Evolutionary conservation across 2,329 filamentous ascomycete genomes (phyloP), one percentile per base, ranked within the genome.

Genomic region (Penicillium sp.): DNA sequence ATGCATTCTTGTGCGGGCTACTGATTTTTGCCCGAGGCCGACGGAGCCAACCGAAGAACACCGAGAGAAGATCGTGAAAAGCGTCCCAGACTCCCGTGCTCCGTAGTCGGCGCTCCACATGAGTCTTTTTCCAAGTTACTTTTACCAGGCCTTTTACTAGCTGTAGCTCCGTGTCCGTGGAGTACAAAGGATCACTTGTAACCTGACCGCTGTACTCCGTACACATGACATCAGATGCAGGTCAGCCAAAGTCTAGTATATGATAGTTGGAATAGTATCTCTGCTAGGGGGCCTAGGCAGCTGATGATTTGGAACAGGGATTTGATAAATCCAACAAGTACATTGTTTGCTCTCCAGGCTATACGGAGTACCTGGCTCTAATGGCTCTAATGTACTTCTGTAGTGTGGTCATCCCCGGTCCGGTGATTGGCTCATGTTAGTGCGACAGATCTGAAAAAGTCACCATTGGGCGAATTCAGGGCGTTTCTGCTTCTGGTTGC

Each of bases 161-260:
- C 8, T 27, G 24, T 27, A 27, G 24, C 5, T 27, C 24, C 24
- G 24, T 27, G 24, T 27, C 24, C 24, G 24, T 27, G 24, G 24
- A 27, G 24, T 27, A 27, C 18, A 18, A 18, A 18, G 18, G 18
- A 18, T 18, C 2, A 18, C 18, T 18, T 18, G 18, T 18, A 27
- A 27, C 8, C 24, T 27, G 24, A 27, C 24, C 24, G 8, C 24
- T 8, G 24, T 27, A 27, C 24, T 27, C 7, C 24, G 2, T 34
- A 34, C 8, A 47, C 21, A 42, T 47, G 44, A 47, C 44, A 42
- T 27, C 27, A 43, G 27, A 31, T 48, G 49, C 49, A 48, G 24
- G 43, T 48, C 24, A 47, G 47, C 39, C 29, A 16, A 40, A 11
- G 11, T 9, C 18, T 40, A 3, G 14, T 42, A 47, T 34, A 32